Base-by-base conservation (phyloP, 441 rosid species). In the Iberis amara region DNA sequence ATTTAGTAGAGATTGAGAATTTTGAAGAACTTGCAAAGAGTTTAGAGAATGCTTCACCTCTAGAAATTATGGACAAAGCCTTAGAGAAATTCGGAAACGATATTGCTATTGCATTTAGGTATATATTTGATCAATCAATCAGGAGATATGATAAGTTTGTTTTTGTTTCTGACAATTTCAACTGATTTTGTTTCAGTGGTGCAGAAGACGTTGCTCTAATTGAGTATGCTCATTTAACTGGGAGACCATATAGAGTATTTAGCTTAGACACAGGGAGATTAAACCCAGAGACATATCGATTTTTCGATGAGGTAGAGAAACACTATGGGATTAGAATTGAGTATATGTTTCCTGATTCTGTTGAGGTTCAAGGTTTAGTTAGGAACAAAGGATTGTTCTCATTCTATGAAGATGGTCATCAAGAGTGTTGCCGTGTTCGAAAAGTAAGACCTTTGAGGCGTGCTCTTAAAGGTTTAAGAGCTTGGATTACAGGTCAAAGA, bases 401-500 rank as follows among this genome's bases (percentile, higher is more conserved):
- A 8, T 91, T 91, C 73, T 91, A 91, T 0, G 95, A 91, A 50
- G 98, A 90, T 24, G 98, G 98, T 41, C 98, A 87, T 65, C 98
- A 87, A 35, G 96, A 90, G 60, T 90, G 98, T 78, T 90, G 98
- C 81, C 86, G 94, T 24, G 85, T 83, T n/a, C 70, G 98, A 70
- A 90, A 87, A 59, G 96, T 90, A 51, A 83, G 89, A 58, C 98
- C 98, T 10, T 73, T 90, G 68, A 76, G 95, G 60, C 82, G 98
- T 64, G 90, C 94, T 6, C 80, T 91, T 3, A 87, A 83, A 68
- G 98, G 98, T 11, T 70, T 91, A 35, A 83, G 82, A 31, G 96
- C 95, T 44, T 91, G 98, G 98, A 85, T 91, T 55, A 91, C 98
- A 1, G 96, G 98, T 52, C 98, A 91, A 45, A 81, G 98, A 71